Evolutionary conservation across 163 green algal species (phyloP), one percentile per base, ranked within the genome.

Genomic region (Scenedesmus sp.): DNA sequence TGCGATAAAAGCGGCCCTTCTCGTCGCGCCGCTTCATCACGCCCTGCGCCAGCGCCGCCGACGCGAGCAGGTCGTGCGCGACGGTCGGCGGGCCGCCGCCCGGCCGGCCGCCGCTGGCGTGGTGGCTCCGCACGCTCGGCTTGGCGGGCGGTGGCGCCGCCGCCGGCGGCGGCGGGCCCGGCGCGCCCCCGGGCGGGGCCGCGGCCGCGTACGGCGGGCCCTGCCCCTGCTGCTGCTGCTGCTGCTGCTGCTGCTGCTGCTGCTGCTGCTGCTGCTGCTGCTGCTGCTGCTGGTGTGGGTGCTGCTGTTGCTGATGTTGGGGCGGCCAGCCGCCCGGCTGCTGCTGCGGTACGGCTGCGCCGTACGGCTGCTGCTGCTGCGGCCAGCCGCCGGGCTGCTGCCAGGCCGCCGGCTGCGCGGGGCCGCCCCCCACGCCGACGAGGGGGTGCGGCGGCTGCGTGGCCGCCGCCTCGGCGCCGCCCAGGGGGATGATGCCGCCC

Each of bases 1-100:
- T 78, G 15, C 36, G 51, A 48, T 70, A 70, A 57, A 78, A 78
- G 26, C 70, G 44, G 6, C 70, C 70, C 29, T 67, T 67, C 13
- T 29, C 44, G 34, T 78, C 70, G 20, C 70, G 60, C 24, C 54
- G 50, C 28, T 42, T 45, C 39, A 78, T 28, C 42, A 78, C 53
- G 10, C 29, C 51, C 39, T 60, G 39, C 18, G 28, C 17, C 26
- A 78, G 36, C 18, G 70, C 70, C 24, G 70, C 57, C 3, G 15
- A 7, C 31, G 26, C 5, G 44, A 65, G 34, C 60, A 44, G 28
- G 28, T 77, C 72, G 4, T 22, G 47, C 26, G 56, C 39, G 56
- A 44, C 53, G 18, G 22, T 34, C 6, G 14, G 47, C 47, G 14
- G 47, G 47, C 47, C 14, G 47, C 47, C 14, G 29, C 60, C 33